A percentile compares a stretch with the other conserved stretches of the same genome.
Evolutionary conservation across 1,139 yeast species (phyloP).

Genomic region (Magnusiomyces ingens): DNA sequence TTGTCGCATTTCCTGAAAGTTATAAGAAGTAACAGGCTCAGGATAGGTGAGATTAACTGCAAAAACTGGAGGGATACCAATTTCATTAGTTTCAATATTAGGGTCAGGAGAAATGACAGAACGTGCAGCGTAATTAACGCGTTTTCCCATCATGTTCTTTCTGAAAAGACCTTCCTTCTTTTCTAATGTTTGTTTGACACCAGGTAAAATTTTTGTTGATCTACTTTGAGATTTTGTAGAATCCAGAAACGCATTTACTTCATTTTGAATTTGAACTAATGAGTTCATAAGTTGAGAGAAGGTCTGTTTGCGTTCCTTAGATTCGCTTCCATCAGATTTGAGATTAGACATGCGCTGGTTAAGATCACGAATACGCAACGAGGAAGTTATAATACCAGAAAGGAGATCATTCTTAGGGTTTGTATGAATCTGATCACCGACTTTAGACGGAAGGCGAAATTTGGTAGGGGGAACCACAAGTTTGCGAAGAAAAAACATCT

Average conservation of each 20-base stretch:
- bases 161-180: conserved; percentile 98
- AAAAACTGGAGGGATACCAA: conserved; percentile 98
- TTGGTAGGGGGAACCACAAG: conserved; percentile 94
- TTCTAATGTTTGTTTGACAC: conserved; percentile 95
- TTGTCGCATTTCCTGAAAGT: conserved; percentile 82
- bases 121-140: conserved; percentile 98
- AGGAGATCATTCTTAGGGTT: conserved; percentile 87
- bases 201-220: conserved; percentile 80
- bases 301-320: conserved; percentile 64
- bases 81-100: conserved; percentile 92
- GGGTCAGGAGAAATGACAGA: conserved; percentile 99
- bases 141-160: conserved; percentile 99
- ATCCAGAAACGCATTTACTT: conserved; percentile 90
- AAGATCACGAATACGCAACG: conserved; percentile 77
- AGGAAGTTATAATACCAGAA: conserved; percentile 70
- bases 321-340: conserved; percentile 61
- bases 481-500: conserved; percentile 81
- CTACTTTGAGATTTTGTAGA: conserved; percentile 77
- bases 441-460: conserved; percentile 91
- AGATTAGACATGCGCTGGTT: conserved; percentile 54
- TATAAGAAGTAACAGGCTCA: conserved; percentile 95
- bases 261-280: conserved; percentile 90
- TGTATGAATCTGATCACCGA: conserved; percentile 95
- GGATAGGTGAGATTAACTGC: conserved; percentile 95
- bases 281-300: conserved; percentile 92